Base-by-base conservation (phyloP, 352 stramenopile genomes). In the Pythium insidiosum region DNA sequence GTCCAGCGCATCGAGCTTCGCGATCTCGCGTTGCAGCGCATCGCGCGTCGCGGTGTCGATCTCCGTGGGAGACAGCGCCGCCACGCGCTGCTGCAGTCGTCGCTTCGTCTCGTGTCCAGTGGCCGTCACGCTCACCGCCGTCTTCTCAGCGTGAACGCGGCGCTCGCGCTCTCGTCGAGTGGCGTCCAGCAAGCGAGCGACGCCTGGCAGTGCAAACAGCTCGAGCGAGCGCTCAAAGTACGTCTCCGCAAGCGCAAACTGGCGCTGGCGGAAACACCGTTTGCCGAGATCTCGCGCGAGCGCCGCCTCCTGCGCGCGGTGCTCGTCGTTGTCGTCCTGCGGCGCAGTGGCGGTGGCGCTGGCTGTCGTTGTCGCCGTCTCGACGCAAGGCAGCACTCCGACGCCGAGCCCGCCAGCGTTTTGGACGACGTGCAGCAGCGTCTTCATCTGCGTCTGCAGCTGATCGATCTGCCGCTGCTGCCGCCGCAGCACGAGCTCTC, bases 191-290 rank as follows among this genome's bases (percentile, higher is more conserved):
- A 87, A 37, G 6, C 61, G 53, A 6, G 54, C 36, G 2, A 89
- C 76, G 10, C 76, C 73, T 11, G 76, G 73, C 3, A 89, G 51
- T 0, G 62, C 50, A 30, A 81, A 66, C 12, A 84, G 39, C 31
- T 74, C 58, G 15, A 87, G 41, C 5, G 76, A 89, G 22, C 56
- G 58, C 26, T 67, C 60, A 37, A 89, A 85, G 47, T 85, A 84
- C 33, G 66, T 65, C 36, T 75, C 58, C 3, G 73, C 72, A 1
- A 81, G 35, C 0, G 52, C 50, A 19, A 59, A 65, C 34, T 83
- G 59, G 22, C 58, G 51, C 34, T 75, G 55, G 13, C 73, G 68
- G 37, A 58, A 56, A 48, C 60, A 77, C 31, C 80, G 82, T 30
- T 68, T 77, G 7, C 73, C 76, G 16, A 89, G 45, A 50, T 89